phyloP scores from a whole-genome alignment of 129 eudicot genomes.

The carrot (Daucus carota) region DH1_v3.0 NC_030382.2:53277501-53278000 shows the following conservation, averaged over 20 bases:
- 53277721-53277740: neutral
- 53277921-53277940: neutral
- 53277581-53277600: neutral
- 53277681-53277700: neutral
- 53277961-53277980: neutral
- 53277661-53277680: neutral
- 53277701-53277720: neutral
- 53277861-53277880: constrained; percentile 96
- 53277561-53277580: neutral
- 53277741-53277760: neutral
- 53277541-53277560: constrained; percentile 17
- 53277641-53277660: neutral
- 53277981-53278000: neutral
- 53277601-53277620: neutral
- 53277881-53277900: constrained; percentile 89
- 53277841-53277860: constrained; percentile 97
- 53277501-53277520: constrained; percentile 85
- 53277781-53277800: neutral
- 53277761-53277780: neutral
- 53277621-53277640: neutral
- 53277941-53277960: neutral
- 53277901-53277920: constrained; percentile 42
- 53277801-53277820: neutral
- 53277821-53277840: neutral
- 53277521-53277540: constrained; percentile 92